Evolutionary conservation across 371 early-diverging fungal species (phyloP), one percentile per base, ranked within the genome.

Genomic region (Coemansia sp.): DNA sequence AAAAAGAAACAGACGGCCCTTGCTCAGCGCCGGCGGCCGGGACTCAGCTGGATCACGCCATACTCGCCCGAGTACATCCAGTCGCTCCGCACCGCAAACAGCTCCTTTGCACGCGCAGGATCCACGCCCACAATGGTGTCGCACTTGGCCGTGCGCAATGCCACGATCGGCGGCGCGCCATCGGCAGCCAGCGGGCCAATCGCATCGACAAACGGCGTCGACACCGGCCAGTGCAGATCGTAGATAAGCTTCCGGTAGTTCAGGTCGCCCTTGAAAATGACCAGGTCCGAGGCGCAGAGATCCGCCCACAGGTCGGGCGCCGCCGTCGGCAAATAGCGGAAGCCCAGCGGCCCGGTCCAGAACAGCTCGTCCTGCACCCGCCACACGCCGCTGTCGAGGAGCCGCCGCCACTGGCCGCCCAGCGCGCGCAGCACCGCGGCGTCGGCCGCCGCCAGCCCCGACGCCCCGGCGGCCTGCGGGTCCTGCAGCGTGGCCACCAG

Each of bases 261-360:
- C 66, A 98, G 72, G 68, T 98, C 98, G 36, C 98, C 98, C 77
- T 98, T 98, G 74, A 93, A 96, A 14, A 98, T 82, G 39, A 91
- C 81, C 30, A 94, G 60, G 30, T 85, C 81, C 4, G 91, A 80
- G 33, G 80, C 66, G n/a, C 43, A 38, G 11, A 83, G 53, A 71
- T 87, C 71, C 1, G 72, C 57, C 75, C 82, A 92, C 5, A 94
- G 74, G 5, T 82, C 83, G 9, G 85, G 83, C 6, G 87, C 89
- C 43, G 77, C 80, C 0, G 77, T 78, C 1, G 82, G 82, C 59
- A 98, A 80, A 43, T 90, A 86, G 79, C 89, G 86, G 76, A 85
- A 94, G 0, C 94, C 69, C 54, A 86, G 85, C 42, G 91, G 91
- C 3, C 82, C 79, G 8, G 92, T 93, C 95, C 94, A 98, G 64